Evolutionary conservation across 305 asterid species (phyloP).

Genomic region (Solanum hybrid): DNA sequence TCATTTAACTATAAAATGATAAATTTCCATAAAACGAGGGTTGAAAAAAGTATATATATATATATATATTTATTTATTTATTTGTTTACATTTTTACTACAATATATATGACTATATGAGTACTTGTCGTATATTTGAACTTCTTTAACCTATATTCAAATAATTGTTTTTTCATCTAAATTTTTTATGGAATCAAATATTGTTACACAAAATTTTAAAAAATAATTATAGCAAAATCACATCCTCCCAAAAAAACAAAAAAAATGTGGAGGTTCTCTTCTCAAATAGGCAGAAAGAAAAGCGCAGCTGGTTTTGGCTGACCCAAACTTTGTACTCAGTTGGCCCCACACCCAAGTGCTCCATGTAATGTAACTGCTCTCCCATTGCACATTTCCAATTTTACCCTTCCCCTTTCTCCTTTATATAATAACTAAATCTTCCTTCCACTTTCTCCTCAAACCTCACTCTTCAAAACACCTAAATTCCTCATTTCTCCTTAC

Average conservation of each 20-base stretch:
- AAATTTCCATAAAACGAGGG: background rate
- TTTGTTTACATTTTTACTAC: background rate
- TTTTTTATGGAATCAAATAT: background rate
- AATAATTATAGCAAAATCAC: background rate
- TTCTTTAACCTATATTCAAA: background rate
- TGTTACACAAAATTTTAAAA: background rate
- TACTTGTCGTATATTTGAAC: background rate
- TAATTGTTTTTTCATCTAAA: background rate
- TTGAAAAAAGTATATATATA: too few species aligned
- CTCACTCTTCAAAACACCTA: background rate
- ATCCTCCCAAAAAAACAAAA: background rate
- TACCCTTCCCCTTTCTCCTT: background rate
- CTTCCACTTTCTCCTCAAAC: conserved; percentile 20
- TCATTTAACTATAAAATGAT: background rate
- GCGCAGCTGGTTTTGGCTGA: conserved; percentile 12
- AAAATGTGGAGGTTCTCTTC: background rate
- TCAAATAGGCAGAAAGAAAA: background rate
- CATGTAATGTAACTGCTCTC: background rate
- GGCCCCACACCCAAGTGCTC: background rate
- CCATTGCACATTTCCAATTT: background rate
- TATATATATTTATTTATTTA: too few species aligned
- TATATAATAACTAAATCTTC: conserved; percentile 27
- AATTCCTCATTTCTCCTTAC: background rate
- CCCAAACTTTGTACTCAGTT: background rate
- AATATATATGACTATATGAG: background rate